A percentile compares a stretch with the other conserved stretches of the same genome.
phyloP scores from a whole-genome alignment of 2,329 filamentous ascomycete genomes.

The Periglandula ipomoeae region DNA sequence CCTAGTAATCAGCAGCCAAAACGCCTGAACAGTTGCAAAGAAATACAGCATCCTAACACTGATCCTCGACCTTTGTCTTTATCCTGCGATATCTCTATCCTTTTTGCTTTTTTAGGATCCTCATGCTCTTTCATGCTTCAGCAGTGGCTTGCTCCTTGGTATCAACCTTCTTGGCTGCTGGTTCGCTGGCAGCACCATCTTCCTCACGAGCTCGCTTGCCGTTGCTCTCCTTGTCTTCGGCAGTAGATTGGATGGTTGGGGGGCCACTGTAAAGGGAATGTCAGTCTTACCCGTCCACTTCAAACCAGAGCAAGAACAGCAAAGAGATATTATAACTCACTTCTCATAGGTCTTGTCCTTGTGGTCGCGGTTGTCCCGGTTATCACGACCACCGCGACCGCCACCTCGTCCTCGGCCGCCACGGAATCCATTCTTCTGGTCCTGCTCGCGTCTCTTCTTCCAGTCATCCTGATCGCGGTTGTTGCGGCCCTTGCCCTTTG shows the following conservation, averaged over 20 bases:
- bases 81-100: background rate
- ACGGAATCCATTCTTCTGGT: conserved; percentile 51
- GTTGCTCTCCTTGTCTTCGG: conserved; percentile 27
- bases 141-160: conserved; percentile 30
- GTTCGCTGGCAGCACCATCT: conserved; percentile 32
- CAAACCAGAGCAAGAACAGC: background rate
- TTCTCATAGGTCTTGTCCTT: conserved; percentile 21
- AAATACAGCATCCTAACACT: background rate
- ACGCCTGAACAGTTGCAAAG: conserved; percentile 1
- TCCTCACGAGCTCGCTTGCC: conserved; percentile 49
- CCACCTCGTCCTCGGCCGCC: conserved; percentile 33
- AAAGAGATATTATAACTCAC: conserved; percentile 18
- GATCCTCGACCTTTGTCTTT: background rate
- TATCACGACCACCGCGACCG: conserved; percentile 30
- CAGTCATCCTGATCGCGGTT: conserved; percentile 46
- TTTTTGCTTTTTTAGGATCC: background rate
- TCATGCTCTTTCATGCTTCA: background rate
- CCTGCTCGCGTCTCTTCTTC: conserved; percentile 54
- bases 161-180: conserved; percentile 54
- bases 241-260: conserved; percentile 37
- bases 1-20: conserved; percentile 2
- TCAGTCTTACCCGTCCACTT: too few relatives aligned
- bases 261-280: conserved; percentile 12
- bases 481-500: conserved; percentile 19
- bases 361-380: conserved; percentile 17